A percentile compares a stretch with the other conserved stretches of the same genome.
Conservation (phyloP, 768 basidiomycete genomes). For the Mycena pura region DNA sequence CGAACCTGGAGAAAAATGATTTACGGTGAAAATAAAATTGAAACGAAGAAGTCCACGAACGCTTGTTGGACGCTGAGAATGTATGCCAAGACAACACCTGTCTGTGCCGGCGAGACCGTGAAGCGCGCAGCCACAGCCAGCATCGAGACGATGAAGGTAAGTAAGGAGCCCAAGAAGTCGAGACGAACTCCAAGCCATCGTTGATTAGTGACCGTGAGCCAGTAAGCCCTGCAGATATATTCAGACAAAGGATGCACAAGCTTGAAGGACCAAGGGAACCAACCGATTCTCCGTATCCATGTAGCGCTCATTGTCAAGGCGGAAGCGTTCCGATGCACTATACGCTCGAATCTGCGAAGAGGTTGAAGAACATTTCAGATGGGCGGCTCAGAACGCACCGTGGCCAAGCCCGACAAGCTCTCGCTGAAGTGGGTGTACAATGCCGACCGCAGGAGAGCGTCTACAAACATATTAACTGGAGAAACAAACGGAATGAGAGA, state of each 20-base stretch:
- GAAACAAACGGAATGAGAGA: not conserved
- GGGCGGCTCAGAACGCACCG: conserved; percentile 31
- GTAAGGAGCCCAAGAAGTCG: conserved; percentile 77
- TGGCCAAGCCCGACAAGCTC: conserved; percentile 83
- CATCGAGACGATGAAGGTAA: conserved; percentile 82
- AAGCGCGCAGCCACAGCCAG: conserved; percentile 78
- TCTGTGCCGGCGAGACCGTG: conserved; percentile 79
- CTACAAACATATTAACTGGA: conserved; percentile 39
- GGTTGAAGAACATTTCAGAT: not conserved
- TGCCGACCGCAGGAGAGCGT: conserved; percentile 85
- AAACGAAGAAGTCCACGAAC: conserved; percentile 31
- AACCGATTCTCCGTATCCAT: conserved; percentile 86
- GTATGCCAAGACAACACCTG: conserved; percentile 78
- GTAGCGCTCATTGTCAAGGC: conserved; percentile 72
- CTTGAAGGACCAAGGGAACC: conserved; percentile 1
- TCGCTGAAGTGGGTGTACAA: conserved; percentile 95
- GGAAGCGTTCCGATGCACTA: conserved; percentile 79
- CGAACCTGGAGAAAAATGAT: conserved; percentile 52
- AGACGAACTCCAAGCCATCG: conserved; percentile 90
- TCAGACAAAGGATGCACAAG: not conserved
- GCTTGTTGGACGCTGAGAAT: conserved; percentile 81
- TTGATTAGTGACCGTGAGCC: conserved; percentile 87
- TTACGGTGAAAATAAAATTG: not conserved
- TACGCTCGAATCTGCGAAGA: conserved; percentile 73
- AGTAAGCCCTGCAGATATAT: conserved; percentile 67